A percentile compares a stretch with the other conserved stretches of the same genome.
Evolutionary conservation across 352 stramenopile genomes (phyloP).

Genomic region (Phytophthora sojae): DNA sequence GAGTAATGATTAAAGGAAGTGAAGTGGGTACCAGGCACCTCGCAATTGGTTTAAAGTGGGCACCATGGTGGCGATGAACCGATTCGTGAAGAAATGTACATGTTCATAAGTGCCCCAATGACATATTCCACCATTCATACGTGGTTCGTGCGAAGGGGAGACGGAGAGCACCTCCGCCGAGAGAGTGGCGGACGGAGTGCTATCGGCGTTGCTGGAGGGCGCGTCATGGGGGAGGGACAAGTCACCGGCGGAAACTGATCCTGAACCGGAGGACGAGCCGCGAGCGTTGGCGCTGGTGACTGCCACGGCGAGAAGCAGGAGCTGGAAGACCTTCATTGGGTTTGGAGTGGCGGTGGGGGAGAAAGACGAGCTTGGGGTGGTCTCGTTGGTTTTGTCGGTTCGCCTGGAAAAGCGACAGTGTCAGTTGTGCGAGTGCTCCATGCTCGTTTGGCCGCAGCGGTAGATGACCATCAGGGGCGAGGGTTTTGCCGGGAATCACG

Average conservation of each 20-base stretch:
- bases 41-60: too few relatives aligned
- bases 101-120: too few relatives aligned
- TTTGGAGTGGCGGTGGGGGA: background rate
- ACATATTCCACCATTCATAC: too few relatives aligned
- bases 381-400: constrained; percentile 1
- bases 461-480: constrained; percentile 4
- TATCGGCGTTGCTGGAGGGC: background rate
- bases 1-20: too few relatives aligned
- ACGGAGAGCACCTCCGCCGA: constrained; percentile 1
- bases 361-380: background rate
- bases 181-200: background rate
- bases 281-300: constrained; percentile 5
- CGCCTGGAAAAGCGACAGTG: constrained; percentile 13
- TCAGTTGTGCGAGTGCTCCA: background rate
- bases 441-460: background rate
- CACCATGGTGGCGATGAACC: too few relatives aligned
- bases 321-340: constrained; percentile 20
- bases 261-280: constrained; percentile 12
- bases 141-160: background rate
- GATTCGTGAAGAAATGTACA: too few relatives aligned
- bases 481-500: constrained; percentile 9
- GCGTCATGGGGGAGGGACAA: constrained; percentile 2
- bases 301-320: constrained; percentile 13
- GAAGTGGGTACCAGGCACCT: too few relatives aligned
- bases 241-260: constrained; percentile 20